Conservation (phyloP, 495 filamentous ascomycete genomes). For the Aspergillus steynii region DNA sequence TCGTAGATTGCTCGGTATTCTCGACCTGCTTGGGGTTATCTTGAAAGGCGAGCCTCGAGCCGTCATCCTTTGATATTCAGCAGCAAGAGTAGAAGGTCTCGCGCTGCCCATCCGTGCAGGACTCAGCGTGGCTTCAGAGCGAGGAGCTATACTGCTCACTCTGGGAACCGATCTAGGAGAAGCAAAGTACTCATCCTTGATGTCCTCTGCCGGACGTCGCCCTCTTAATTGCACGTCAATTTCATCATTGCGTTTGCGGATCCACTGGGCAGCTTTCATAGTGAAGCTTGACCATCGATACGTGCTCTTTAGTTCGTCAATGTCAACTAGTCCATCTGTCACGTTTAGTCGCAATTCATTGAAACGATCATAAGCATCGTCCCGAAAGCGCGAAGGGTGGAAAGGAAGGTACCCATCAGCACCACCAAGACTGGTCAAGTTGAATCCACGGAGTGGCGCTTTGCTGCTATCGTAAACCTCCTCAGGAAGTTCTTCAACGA, state of each 20-base stretch:
- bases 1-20: not conserved
- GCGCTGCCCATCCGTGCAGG: not conserved
- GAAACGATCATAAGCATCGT: constrained; percentile 33
- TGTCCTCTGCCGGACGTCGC: constrained; percentile 24
- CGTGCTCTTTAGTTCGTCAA: constrained; percentile 24
- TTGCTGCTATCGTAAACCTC: constrained; percentile 16
- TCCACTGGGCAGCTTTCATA: constrained; percentile 32
- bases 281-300: constrained; percentile 38
- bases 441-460: constrained; percentile 36
- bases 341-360: constrained; percentile 31
- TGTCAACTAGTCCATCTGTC: constrained; percentile 19
- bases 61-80: not conserved
- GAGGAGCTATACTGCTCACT: constrained; percentile 11
- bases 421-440: constrained; percentile 27
- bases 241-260: constrained; percentile 35
- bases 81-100: not conserved
- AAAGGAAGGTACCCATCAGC: constrained; percentile 36
- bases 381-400: constrained; percentile 27
- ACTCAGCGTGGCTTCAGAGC: not conserved
- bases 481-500: constrained; percentile 18
- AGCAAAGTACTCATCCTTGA: constrained; percentile 20
- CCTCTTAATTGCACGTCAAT: constrained; percentile 23
- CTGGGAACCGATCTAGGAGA: constrained; percentile 6
- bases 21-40: not conserved
- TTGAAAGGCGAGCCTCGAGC: not conserved